Base-by-base conservation (phyloP, 768 basidiomycete genomes). In the Sistotremastrum niveocremeum region DNA sequence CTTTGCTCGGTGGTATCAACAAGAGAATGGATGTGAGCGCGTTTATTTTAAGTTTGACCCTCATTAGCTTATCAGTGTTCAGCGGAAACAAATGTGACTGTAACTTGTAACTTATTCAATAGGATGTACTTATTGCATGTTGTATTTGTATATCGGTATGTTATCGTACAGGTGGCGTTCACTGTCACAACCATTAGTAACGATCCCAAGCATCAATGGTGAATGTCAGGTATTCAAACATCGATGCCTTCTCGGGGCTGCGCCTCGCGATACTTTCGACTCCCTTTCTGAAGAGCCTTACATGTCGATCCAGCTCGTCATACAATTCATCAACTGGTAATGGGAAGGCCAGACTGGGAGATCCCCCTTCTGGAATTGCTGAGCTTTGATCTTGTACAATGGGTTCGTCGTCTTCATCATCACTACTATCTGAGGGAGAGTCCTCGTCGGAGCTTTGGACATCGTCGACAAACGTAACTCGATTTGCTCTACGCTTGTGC, bases 191-290 rank as follows among this genome's bases (percentile, higher is more conserved):
- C 34, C 42, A 34, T 12, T 29, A 49, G 43, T 57, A 65, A 49
- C 54, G 51, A 60, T 84, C 83, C 84, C 84, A 88, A 56, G 85
- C 84, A 45, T 87, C 81, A 48, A 89, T 63, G 37, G 74, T 67
- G 58, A 89, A 88, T 7, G 83, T 81, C 43, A 88, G 64, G 33
- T 84, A 69, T 1, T 75, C 79, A 56, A 84, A 87, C 1, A 78
- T 66, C 31, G 77, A 59, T 8, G 79, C 75, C 30, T 69, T 74
- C 44, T 79, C 77, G 11, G 69, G 69, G n/a, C 65, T 59, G 1
- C 79, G 77, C 37, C 73, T 73, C 8, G 79, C 79, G 28, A 86
- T 63, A 52, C 66, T 76, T 57, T 88, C 86, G 5, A 79, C 75
- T 0, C 81, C 80, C 31, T 82, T 65, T 39, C 81, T 62, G 4